Percentiles rank a stretch among this genome's conserved stretches.
phyloP scores from a whole-genome alignment of 805 yeast species.

The Cyberlindnera euphorbiae region DNA sequence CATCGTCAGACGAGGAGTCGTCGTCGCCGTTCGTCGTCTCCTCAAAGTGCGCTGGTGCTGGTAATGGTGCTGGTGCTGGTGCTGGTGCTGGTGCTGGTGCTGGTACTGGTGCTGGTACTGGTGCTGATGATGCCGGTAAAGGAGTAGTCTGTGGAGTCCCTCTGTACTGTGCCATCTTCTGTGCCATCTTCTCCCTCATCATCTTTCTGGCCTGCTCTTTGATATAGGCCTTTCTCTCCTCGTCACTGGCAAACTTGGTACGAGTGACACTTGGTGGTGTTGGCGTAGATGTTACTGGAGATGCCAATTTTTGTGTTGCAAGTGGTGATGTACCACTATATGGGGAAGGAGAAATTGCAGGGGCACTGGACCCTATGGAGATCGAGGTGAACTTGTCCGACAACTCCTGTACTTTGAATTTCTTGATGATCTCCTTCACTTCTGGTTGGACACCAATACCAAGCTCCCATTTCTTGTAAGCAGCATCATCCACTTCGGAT shows the following conservation, averaged over 20 bases:
- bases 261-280: conserved; percentile 2
- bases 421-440: conserved; percentile 23
- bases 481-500: conserved; percentile 22
- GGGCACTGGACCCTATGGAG: too few relatives aligned
- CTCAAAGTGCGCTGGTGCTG: neutral
- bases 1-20: conserved; percentile 26
- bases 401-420: conserved; percentile 16
- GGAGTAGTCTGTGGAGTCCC: conserved; percentile 24
- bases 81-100: conserved; percentile 1
- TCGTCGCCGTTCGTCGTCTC: too few relatives aligned
- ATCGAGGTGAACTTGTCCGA: conserved; percentile 18
- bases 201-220: conserved; percentile 75
- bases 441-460: conserved; percentile 72
- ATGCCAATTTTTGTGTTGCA: too few relatives aligned
- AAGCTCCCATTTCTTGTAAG: conserved; percentile 67
- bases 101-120: too few relatives aligned
- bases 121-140: conserved; percentile 5
- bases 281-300: conserved; percentile 4
- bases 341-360: too few relatives aligned
- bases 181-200: conserved; percentile 69
- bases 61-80: neutral
- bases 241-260: conserved; percentile 33
- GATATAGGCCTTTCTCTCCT: conserved; percentile 69
- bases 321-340: too few relatives aligned
- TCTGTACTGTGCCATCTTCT: conserved; percentile 17